Evolutionary conservation across 768 basidiomycete genomes (phyloP).

Genomic region (Leccinum subtestaceum): DNA sequence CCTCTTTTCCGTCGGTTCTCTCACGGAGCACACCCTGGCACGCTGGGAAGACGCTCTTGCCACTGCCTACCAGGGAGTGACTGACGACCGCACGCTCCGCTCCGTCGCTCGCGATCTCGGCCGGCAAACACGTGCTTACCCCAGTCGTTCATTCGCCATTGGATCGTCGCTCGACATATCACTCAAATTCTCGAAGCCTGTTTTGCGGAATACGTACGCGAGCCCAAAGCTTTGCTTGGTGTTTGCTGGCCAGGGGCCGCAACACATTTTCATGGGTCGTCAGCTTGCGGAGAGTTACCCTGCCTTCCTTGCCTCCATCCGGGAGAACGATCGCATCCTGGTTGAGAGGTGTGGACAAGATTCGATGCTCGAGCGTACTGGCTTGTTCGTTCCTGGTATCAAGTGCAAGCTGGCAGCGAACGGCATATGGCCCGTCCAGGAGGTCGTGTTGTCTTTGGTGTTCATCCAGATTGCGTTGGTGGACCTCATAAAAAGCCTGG

Average conservation of each 20-base stretch:
- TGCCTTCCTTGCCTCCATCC: constrained; percentile 29
- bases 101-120: constrained; percentile 28
- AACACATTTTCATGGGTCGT: constrained; percentile 37
- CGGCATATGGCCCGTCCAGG: constrained; percentile 33
- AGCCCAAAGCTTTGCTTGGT: constrained; percentile 35
- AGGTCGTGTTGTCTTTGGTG: constrained; percentile 33
- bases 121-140: constrained; percentile 30
- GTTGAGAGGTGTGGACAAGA: constrained; percentile 25
- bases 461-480: constrained; percentile 35
- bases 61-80: constrained; percentile 13
- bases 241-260: constrained; percentile 37
- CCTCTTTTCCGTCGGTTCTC: constrained; percentile 27
- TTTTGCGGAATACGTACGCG: constrained; percentile 21
- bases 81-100: constrained; percentile 24
- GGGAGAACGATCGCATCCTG: constrained; percentile 34
- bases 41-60: constrained; percentile 27
- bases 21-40: constrained; percentile 25
- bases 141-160: constrained; percentile 26
- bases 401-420: constrained; percentile 21
- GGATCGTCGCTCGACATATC: constrained; percentile 20
- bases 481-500: constrained; percentile 32
- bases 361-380: constrained; percentile 35
- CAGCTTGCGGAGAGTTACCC: constrained; percentile 33
- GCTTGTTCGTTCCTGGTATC: constrained; percentile 31
- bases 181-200: constrained; percentile 31